Base-by-base conservation (phyloP, 441 rosid species). In the Arabidopsis lyrata region DNA sequence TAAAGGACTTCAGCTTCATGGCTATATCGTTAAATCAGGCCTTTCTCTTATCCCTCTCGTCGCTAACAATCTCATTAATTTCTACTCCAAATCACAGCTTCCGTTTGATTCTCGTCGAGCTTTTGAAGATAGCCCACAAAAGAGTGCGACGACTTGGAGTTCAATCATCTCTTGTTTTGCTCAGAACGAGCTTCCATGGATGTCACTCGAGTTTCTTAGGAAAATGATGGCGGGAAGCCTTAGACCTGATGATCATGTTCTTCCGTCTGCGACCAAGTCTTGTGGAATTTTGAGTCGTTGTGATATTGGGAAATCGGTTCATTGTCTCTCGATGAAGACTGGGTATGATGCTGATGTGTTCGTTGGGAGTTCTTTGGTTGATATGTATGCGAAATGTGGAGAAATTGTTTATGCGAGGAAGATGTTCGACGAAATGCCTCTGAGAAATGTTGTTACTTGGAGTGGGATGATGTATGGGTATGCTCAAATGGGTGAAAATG, bases 391-490 rank as follows among this genome's bases (percentile, higher is more conserved):
- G 0, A 91, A 90, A 66, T 93, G 96, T 53, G 86, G 95, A 56
- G 86, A 81, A 16, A 70, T 88, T 61, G 22, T 35, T 57, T 76
- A 78, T 68, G 93, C 91, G 9, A 83, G 96, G 87, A 82, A 70
- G 41, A 14, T 85, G 84, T 93, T 93, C 49, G 93, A 90, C 62
- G 87, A 81, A 88, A 93, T 93, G 97, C 92, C 98, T 41, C 79
- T 78, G 0, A 83, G 85, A 73, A 91, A 91, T 66, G 91, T 91
- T 9, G 98, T 91, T 55, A 89, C 96, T 57, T 93, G 97, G 97
- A 91, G 92, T 68, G 97, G 95, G 62, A 86, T 93, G 97, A 91
- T 93, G 56, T 85, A 82, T 73, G 97, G 93, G 75, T 90, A 90
- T 78, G 63, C 93, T 31, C 97, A 88, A 56, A 35, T 85, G 72